These are phyloP conservation scores for Thraustochytrium sp. DNA, from an alignment of 352 stramenopile genomes.

Conservation along the genomic window DNA sequence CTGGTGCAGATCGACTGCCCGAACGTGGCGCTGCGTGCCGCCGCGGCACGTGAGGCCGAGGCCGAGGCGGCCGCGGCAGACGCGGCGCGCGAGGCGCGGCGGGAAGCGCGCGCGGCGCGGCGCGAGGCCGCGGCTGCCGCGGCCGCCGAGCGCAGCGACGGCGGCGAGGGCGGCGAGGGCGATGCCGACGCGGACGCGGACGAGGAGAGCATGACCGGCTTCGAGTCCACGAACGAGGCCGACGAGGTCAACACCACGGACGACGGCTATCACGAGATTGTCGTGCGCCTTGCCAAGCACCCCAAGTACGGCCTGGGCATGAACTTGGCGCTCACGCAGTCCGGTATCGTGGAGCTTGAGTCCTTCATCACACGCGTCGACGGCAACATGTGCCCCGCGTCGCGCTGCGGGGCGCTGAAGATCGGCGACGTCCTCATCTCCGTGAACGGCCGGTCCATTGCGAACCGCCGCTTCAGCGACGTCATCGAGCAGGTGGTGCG, in stretches of 20 bases:
- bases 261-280: conserved; percentile 12
- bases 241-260: background rate
- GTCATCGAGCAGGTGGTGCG: conserved; percentile 4
- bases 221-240: background rate
- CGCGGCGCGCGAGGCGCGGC: too few species aligned
- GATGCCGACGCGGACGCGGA: background rate
- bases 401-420: background rate
- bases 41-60: too few species aligned
- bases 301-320: conserved; percentile 5
- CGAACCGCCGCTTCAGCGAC: background rate
- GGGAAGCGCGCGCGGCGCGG: too few species aligned
- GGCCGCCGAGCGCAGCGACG: background rate
- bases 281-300: background rate
- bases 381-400: background rate
- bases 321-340: conserved; percentile 11
- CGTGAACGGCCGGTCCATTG: background rate
- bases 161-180: too few species aligned
- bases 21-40: background rate
- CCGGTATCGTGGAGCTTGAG: background rate
- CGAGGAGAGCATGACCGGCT: background rate
- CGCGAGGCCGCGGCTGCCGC: background rate
- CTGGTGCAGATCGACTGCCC: conserved; percentile 17
- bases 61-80: too few species aligned
- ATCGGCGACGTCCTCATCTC: background rate
- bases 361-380: conserved; percentile 4